Evolutionary conservation across 2,329 filamentous ascomycete species (phyloP).

Genomic region (Cordyceps cateniannulata): DNA sequence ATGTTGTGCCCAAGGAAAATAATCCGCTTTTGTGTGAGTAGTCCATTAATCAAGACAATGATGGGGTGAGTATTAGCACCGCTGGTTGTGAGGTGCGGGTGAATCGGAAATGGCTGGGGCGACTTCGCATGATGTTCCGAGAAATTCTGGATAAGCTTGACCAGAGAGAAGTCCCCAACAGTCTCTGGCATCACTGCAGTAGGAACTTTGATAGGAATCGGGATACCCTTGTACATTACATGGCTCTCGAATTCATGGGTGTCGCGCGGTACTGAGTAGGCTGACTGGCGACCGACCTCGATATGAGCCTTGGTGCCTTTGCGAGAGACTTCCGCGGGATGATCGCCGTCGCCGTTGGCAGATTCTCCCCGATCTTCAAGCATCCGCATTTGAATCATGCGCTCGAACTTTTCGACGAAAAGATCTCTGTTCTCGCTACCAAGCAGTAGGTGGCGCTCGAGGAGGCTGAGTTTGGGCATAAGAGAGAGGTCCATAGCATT

Average conservation of each 20-base stretch:
- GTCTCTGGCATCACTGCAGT: constrained; percentile 91
- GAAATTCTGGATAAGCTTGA: constrained; percentile 96
- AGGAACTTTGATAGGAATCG: constrained; percentile 93
- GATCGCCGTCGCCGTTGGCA: constrained; percentile 33
- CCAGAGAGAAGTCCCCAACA: constrained; percentile 93
- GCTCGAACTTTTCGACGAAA: constrained; percentile 95
- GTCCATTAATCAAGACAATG: constrained; percentile 87
- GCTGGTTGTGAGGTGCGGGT: constrained; percentile 89
- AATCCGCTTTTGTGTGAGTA: constrained; percentile 92
- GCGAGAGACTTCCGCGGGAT: constrained; percentile 45
- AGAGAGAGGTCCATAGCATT: constrained; percentile 96
- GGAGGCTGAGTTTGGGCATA: constrained; percentile 75
- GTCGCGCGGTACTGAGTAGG: constrained; percentile 77
- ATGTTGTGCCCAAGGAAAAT: constrained; percentile 95
- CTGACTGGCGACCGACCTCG: constrained; percentile 46
- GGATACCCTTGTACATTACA: constrained; percentile 93
- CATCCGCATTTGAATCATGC: constrained; percentile 81
- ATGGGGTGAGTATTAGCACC: constrained; percentile 88
- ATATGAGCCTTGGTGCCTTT: constrained; percentile 58
- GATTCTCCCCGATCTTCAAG: constrained; percentile 51
- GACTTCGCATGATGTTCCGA: constrained; percentile 74
- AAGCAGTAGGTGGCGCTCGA: constrained; percentile 82
- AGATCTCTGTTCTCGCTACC: constrained; percentile 91
- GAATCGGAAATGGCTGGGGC: constrained; percentile 76
- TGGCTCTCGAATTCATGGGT: constrained; percentile 97